Evolutionary conservation across 805 yeast species (phyloP).

Genomic region (Priceomyces fermenticarens): DNA sequence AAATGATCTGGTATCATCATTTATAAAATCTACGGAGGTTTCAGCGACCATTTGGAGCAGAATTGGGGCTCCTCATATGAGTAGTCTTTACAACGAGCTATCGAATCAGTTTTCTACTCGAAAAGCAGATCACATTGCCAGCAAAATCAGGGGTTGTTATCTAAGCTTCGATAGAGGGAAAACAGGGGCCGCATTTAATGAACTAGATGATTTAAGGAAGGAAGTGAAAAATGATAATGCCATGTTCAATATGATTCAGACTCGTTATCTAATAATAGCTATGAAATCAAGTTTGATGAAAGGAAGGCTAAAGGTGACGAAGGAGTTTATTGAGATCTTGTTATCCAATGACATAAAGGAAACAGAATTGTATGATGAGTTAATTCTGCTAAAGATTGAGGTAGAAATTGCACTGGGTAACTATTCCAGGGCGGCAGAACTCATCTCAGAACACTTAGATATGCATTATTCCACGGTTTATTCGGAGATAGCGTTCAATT

Average conservation of each 20-base stretch:
- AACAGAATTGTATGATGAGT: conserved; percentile 27
- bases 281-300: conserved; percentile 34
- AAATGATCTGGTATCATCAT: conserved; percentile 41
- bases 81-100: conserved; percentile 46
- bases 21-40: conserved; percentile 46
- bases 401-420: conserved; percentile 31
- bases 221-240: conserved; percentile 28
- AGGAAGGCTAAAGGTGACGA: conserved; percentile 34
- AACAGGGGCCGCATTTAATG: conserved; percentile 34
- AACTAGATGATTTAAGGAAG: conserved; percentile 29
- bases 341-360: conserved; percentile 27
- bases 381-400: conserved; percentile 23
- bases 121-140: conserved; percentile 36
- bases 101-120: conserved; percentile 42
- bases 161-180: conserved; percentile 37
- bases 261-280: conserved; percentile 37
- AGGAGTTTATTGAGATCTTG: conserved; percentile 29
- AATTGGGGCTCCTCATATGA: conserved; percentile 46
- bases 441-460: conserved; percentile 19
- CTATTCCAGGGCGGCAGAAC: conserved; percentile 22
- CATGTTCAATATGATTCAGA: conserved; percentile 40
- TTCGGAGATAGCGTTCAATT: conserved; percentile 45
- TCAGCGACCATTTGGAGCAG: conserved; percentile 49
- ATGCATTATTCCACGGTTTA: conserved; percentile 30
- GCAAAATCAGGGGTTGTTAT: conserved; percentile 38